Evolutionary conservation across 306 rosid genomes (phyloP).

Genomic region (Senna tora): DNA sequence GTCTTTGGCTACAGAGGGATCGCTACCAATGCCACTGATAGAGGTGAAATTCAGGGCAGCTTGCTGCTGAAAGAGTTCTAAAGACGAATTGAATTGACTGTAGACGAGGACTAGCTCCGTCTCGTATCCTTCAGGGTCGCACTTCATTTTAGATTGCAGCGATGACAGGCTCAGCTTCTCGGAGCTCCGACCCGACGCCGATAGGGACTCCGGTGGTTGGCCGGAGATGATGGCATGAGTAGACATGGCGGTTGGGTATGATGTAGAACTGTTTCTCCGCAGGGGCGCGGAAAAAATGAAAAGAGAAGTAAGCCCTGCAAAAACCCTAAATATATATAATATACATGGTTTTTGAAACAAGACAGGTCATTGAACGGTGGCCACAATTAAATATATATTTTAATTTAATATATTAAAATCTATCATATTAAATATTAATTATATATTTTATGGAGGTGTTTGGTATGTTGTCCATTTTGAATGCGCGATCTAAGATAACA

Average conservation of each 20-base stretch:
- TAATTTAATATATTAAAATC: too few relatives aligned
- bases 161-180: conserved; percentile 67
- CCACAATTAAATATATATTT: too few relatives aligned
- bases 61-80: conserved; percentile 75
- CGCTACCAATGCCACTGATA: conserved; percentile 63
- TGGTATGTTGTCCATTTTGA: too few relatives aligned
- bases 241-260: background rate
- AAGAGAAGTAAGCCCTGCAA: background rate
- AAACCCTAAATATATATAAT: too few relatives aligned
- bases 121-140: conserved; percentile 84
- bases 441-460: too few relatives aligned
- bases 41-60: conserved; percentile 69
- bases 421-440: too few relatives aligned
- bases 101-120: conserved; percentile 64
- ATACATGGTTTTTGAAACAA: too few relatives aligned
- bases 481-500: too few relatives aligned
- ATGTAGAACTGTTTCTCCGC: background rate
- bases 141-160: conserved; percentile 86
- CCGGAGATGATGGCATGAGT: conserved; percentile 12
- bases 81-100: conserved; percentile 69
- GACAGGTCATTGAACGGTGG: too few relatives aligned
- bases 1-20: conserved; percentile 72
- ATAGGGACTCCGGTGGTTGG: conserved; percentile 41
- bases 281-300: background rate
- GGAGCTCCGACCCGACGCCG: conserved; percentile 57